Base-by-base conservation (phyloP, 768 basidiomycete genomes). In the Suillus decipiens region DNA sequence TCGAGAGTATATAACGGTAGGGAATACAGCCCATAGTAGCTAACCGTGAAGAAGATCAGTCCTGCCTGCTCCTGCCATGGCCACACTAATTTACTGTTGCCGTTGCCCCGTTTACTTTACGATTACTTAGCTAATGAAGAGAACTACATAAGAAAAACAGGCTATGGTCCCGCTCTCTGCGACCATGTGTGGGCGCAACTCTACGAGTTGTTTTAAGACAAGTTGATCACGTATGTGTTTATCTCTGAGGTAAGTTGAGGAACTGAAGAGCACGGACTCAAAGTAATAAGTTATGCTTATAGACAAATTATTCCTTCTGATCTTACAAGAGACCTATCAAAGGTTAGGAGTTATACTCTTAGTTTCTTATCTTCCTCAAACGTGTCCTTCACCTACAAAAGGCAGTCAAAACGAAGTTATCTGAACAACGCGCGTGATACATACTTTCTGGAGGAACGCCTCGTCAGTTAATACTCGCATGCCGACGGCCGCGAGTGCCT, bases 401-500 rank as follows among this genome's bases (percentile, higher is more conserved):
- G 2, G 7, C 61, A 31, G 24, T 57, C 5, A 53, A 14, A 36
- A 60, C 17, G 14, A 45, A 19, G 12, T 22, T 56, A 15, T 12
- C 12, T 11, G 37, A 28, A 42, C 10, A 56, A 14, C n/a, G 22
- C n/a, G 22, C 47, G 19, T 24, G n/a, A 37, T 31, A 70, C 76
- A 59, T 41, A 86, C 89, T 79, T 85, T 71, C 3, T 73, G 72
- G 62, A 82, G 82, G 75, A 88, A 91, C 4, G 69, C 69, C 54
- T 87, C 86, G 64, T 91, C 90, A 19, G 79, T 79, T 8, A 92
- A 71, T 8, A 89, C 83, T 10, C 89, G 79, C 4, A 89, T 73
- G 1, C 87, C 90, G 1, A 82, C 82, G 11, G 82, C 81, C 7
- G 90, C 89, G n/a, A 92, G 78, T 14, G 84, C 85, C 67, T 88